phyloP scores from a whole-genome alignment of 768 basidiomycete species.

The Favolaschia claudopus region DNA sequence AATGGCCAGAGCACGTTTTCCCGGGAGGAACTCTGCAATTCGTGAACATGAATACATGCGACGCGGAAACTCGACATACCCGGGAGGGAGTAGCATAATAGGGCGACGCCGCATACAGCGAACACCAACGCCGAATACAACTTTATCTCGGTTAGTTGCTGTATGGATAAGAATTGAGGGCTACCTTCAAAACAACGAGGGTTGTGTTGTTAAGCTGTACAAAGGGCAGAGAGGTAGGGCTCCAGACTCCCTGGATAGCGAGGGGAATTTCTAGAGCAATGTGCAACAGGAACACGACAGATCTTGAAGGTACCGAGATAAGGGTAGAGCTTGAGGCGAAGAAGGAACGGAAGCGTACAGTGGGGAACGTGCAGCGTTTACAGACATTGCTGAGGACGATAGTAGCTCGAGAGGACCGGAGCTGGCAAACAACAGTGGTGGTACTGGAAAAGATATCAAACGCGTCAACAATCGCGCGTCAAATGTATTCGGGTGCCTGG shows the following conservation, averaged over 20 bases:
- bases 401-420: too few species aligned
- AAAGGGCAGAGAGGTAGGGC: conserved; percentile 71
- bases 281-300: conserved; percentile 79
- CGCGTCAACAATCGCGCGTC: too few species aligned
- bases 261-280: conserved; percentile 81
- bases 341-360: conserved; percentile 40
- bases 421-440: too few species aligned
- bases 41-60: background rate
- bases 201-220: conserved; percentile 85
- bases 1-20: conserved; percentile 84
- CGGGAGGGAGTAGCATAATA: conserved; percentile 76
- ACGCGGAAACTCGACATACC: conserved; percentile 51
- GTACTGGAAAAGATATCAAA: too few species aligned
- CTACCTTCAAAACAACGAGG: conserved; percentile 75
- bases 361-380: conserved; percentile 45
- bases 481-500: too few species aligned
- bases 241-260: conserved; percentile 77
- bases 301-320: conserved; percentile 45
- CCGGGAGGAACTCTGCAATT: conserved; percentile 76
- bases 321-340: background rate
- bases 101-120: conserved; percentile 64
- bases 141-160: too few species aligned
- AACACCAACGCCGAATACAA: conserved; percentile 72
- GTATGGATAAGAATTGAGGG: too few species aligned
- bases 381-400: too few species aligned